Evolutionary conservation across 176 grass and related monocot species (phyloP).

Genomic region (Oryza coarctata): DNA sequence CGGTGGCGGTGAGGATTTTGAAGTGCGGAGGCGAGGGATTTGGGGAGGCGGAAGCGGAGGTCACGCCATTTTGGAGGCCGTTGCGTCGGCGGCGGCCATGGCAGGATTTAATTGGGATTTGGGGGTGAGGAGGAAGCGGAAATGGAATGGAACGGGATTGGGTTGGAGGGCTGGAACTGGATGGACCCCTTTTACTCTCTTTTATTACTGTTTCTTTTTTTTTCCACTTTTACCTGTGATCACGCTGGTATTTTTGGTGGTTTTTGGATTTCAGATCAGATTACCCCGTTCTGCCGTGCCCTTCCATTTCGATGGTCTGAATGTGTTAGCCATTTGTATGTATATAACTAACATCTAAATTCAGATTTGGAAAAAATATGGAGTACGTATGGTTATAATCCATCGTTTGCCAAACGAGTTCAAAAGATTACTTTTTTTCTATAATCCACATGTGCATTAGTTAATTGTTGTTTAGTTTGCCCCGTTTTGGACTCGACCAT

Average conservation of each 20-base stretch:
- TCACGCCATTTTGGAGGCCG: slow-evolving; percentile 35
- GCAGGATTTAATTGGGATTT: slow-evolving; percentile 28
- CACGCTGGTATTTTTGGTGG: background rate
- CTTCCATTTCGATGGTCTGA: no score
- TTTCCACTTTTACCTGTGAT: background rate
- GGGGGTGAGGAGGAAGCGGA: background rate
- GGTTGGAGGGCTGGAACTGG: background rate
- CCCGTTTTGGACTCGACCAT: background rate
- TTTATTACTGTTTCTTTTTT: background rate
- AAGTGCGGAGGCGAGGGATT: background rate
- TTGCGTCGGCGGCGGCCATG: slow-evolving; percentile 30
- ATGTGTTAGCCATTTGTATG: no score
- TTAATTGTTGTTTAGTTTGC: no score
- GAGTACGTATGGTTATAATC: no score
- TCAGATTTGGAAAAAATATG: no score
- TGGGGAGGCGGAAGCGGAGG: slow-evolving; percentile 8
- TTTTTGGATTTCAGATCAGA: background rate
- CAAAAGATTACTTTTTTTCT: no score
- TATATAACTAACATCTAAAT: no score
- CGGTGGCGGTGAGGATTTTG: slow-evolving; percentile 26
- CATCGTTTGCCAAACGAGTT: no score
- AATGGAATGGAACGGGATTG: background rate
- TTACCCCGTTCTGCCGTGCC: no score
- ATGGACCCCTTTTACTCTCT: slow-evolving; percentile 15
- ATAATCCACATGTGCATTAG: no score